phyloP scores from a whole-genome alignment of 2,329 filamentous ascomycete species.

The Akanthomyces uredinophilus region DNA sequence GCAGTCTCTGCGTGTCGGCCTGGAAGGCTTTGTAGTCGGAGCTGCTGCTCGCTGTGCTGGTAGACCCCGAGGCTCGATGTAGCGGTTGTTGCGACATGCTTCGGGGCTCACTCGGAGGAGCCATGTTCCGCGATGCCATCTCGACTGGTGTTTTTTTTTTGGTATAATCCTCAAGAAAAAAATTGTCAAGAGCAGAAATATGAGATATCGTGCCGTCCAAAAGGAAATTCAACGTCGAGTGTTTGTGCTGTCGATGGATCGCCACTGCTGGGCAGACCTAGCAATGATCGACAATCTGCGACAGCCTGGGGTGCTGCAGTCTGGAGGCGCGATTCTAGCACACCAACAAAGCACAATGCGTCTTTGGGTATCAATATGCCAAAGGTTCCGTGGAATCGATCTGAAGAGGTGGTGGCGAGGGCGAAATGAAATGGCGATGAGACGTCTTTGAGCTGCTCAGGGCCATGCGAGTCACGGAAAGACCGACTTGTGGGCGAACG shows the following conservation, averaged over 20 bases:
- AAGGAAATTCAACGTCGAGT: not conserved
- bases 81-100: not conserved
- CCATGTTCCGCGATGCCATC: not conserved
- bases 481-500: not conserved
- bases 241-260: not conserved
- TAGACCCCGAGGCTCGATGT: not conserved
- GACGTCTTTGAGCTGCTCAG: not conserved
- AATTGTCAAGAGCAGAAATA: too few relatives aligned
- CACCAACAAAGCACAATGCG: not conserved
- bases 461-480: not conserved
- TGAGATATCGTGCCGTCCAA: not conserved
- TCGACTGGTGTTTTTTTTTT: too few relatives aligned
- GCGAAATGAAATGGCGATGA: not conserved
- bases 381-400: not conserved
- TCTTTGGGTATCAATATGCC: not conserved
- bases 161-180: not conserved
- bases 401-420: not conserved
- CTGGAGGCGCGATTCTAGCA: not conserved
- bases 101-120: not conserved
- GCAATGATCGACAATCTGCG: conserved; percentile 6
- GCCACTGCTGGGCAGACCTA: not conserved
- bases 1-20: not conserved
- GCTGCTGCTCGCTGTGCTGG: not conserved
- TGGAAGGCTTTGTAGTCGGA: not conserved
- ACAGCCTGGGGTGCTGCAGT: not conserved